Evolutionary conservation across 306 rosid genomes (phyloP).

Genomic region (Ormosia semicastrata): DNA sequence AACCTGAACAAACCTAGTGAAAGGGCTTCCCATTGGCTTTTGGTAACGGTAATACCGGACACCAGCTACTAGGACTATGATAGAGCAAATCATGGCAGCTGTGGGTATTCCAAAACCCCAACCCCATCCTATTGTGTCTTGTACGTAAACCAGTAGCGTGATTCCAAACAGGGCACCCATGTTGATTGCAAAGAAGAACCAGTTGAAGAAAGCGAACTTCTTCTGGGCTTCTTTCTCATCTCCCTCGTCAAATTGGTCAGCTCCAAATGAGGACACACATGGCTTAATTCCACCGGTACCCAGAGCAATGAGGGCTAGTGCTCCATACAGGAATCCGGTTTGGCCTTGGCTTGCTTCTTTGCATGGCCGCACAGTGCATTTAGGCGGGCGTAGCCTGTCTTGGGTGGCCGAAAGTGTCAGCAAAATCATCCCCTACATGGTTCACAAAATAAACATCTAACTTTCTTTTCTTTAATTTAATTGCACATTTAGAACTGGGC

Average conservation of each 20-base stretch:
- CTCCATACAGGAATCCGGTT: constrained; percentile 38
- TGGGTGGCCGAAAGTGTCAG: constrained; percentile 51
- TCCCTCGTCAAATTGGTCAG: constrained; percentile 61
- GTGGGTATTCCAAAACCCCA: constrained; percentile 58
- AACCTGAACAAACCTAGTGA: constrained; percentile 54
- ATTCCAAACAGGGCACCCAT: constrained; percentile 55
- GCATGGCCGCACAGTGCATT: constrained; percentile 41
- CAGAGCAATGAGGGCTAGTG: constrained; percentile 52
- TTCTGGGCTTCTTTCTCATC: constrained; percentile 40
- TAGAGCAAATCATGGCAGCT: constrained; percentile 22
- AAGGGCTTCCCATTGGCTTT: constrained; percentile 66
- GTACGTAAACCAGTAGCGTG: constrained; percentile 45
- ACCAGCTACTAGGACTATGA: constrained; percentile 37
- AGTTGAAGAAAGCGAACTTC: constrained; percentile 57
- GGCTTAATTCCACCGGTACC: constrained; percentile 71
- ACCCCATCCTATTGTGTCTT: constrained; percentile 43
- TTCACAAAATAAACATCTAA: background rate
- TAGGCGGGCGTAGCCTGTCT: constrained; percentile 41
- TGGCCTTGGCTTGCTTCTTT: constrained; percentile 40
- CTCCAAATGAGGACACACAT: constrained; percentile 67
- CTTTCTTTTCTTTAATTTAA: background rate
- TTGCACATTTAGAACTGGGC: background rate
- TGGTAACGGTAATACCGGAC: constrained; percentile 39
- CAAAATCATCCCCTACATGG: constrained; percentile 48
- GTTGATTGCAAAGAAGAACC: constrained; percentile 64